phyloP scores from a whole-genome alignment of 345 rosid genomes.

The Linum lewisii region DNA sequence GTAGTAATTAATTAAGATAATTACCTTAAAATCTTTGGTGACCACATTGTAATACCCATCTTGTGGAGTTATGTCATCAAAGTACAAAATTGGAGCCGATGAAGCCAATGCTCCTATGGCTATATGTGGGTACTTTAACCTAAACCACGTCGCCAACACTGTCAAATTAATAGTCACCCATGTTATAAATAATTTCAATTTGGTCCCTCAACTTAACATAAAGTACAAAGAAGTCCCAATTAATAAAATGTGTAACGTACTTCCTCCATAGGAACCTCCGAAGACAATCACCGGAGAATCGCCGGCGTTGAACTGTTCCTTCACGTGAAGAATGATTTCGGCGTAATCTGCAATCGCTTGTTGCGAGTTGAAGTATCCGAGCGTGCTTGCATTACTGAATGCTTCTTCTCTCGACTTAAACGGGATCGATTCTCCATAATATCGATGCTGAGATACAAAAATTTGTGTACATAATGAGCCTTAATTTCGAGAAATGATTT shows the following conservation, averaged over 20 bases:
- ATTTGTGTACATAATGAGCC: no score
- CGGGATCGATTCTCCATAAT: constrained; percentile 25
- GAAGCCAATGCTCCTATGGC: constrained; percentile 24
- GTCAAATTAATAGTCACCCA: neutral
- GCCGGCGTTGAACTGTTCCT: constrained; percentile 19
- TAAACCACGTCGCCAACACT: constrained; percentile 20
- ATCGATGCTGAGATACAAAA: constrained; percentile 17
- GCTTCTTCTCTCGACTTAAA: constrained; percentile 22
- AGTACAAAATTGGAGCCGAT: constrained; percentile 23
- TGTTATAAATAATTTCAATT: neutral
- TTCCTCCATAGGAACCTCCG: constrained; percentile 31
- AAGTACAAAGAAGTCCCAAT: neutral
- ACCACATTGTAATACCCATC: constrained; percentile 17
- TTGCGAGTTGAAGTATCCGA: constrained; percentile 23
- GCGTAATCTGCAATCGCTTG: constrained; percentile 32
- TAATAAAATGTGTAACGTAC: constrained; percentile 5
- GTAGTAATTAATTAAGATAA: neutral
- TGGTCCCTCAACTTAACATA: neutral
- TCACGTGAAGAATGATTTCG: constrained; percentile 17
- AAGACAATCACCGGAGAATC: constrained; percentile 19
- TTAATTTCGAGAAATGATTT: no score
- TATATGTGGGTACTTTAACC: constrained; percentile 20
- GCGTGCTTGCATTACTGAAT: constrained; percentile 12
- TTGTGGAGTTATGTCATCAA: constrained; percentile 17
- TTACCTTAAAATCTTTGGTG: constrained; percentile 17